Evolutionary conservation across 2,329 filamentous ascomycete species (phyloP).

Genomic region (Stromatinia cepivora): DNA sequence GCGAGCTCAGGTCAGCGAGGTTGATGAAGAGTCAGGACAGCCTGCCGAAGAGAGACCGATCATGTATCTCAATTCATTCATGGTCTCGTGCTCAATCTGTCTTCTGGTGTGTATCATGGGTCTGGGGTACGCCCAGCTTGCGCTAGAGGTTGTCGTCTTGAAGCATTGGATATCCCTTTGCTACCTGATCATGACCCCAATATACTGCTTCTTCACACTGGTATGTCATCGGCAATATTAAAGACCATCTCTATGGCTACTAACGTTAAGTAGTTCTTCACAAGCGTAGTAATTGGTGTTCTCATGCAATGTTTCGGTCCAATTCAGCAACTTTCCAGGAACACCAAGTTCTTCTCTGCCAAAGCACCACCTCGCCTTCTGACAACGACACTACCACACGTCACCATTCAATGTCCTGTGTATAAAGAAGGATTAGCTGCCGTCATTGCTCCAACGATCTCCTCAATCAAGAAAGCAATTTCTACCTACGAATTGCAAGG

Average conservation of each 20-base stretch:
- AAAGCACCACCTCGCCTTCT: constrained; percentile 63
- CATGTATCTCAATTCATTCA: constrained; percentile 67
- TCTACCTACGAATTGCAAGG: constrained; percentile 77
- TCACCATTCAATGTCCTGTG: constrained; percentile 83
- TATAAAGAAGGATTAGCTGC: constrained; percentile 79
- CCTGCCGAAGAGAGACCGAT: constrained; percentile 64
- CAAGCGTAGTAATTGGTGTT: constrained; percentile 74
- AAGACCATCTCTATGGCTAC: not conserved
- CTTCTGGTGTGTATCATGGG: constrained; percentile 67
- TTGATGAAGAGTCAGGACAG: constrained; percentile 73
- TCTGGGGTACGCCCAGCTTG: constrained; percentile 67
- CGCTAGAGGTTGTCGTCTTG: constrained; percentile 68
- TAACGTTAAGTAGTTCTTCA: constrained; percentile 57
- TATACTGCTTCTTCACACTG: constrained; percentile 78
- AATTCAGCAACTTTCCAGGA: constrained; percentile 68
- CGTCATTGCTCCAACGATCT: constrained; percentile 76
- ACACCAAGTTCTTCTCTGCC: constrained; percentile 82
- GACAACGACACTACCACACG: constrained; percentile 60
- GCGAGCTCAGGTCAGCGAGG: constrained; percentile 53
- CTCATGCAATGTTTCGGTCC: constrained; percentile 75
- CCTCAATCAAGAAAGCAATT: constrained; percentile 75
- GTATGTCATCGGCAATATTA: not conserved
- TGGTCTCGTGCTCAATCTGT: constrained; percentile 66
- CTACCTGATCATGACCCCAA: constrained; percentile 64
- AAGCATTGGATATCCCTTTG: constrained; percentile 61